These are phyloP conservation scores for Cordia subcordata DNA, from an alignment of 257 asterid genomes.

Conservation along the genomic window DNA sequence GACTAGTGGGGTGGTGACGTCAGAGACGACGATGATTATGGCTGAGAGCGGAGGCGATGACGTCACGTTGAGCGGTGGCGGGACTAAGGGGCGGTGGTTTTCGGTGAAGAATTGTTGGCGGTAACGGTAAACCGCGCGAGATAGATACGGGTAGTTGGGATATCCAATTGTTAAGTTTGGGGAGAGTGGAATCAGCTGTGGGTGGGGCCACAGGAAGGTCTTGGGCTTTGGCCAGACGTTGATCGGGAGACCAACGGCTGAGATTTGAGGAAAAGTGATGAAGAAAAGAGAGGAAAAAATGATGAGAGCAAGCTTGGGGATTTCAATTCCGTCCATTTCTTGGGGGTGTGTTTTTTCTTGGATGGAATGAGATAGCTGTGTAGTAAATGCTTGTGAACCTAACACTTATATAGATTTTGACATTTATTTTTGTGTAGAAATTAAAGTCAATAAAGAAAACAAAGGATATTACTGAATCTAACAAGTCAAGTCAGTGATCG, in stretches of 20 bases:
- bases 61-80: constrained; percentile 50
- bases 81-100: constrained; percentile 44
- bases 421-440: too few relatives aligned
- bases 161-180: constrained; percentile 45
- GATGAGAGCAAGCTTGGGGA: neutral
- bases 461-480: too few relatives aligned
- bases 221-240: constrained; percentile 94
- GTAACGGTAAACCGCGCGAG: constrained; percentile 62
- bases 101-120: constrained; percentile 34
- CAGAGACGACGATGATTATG: constrained; percentile 40
- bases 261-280: constrained; percentile 20
- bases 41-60: constrained; percentile 34
- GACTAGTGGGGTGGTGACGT: constrained; percentile 35
- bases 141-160: constrained; percentile 47
- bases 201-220: constrained; percentile 56
- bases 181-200: constrained; percentile 52
- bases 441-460: too few relatives aligned
- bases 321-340: neutral
- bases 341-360: neutral
- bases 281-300: neutral
- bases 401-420: too few relatives aligned
- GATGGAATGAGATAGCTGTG: too few relatives aligned
- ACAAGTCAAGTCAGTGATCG: too few relatives aligned
- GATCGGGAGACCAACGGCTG: constrained; percentile 58
- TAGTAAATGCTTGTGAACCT: too few relatives aligned